Base-by-base conservation (phyloP, 2,329 filamentous ascomycete genomes). In the Fonsecaea erecta region DNA sequence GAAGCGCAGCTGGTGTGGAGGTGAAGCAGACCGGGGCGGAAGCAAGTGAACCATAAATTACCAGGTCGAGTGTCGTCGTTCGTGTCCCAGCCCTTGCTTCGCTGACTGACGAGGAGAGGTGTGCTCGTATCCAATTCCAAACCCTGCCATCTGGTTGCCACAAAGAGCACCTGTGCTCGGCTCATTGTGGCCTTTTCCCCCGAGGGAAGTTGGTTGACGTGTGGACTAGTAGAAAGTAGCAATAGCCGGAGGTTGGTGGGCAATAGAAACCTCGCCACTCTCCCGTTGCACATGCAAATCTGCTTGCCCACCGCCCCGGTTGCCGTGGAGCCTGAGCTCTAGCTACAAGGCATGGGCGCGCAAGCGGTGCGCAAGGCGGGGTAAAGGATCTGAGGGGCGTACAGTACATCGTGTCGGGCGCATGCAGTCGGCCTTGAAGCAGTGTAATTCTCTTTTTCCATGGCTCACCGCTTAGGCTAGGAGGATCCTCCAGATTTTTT, bases 71-170 rank as follows among this genome's bases (percentile, higher is more conserved):
- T 30, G 8, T 30, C 28, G 4, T 34, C 32, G 11, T 34, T 7
- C n/a, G 32, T 52, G 26, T 34, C 56, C 30, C 16, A 32, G 12
- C 16, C 11, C 9, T 46, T 46, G 6, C 6, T 21, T 46, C n/a
- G n/a, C n/a, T 21, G 16, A 6, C 40, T 46, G 12, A 46, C 40
- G 40, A 46, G 40, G 18, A 48, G 21, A 48, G 43, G 43, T 40
- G 18, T 11, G n/a, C 43, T 40, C 37, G 37, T 40, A 18, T n/a
- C n/a, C n/a, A n/a, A n/a, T 18, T 16, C 35, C 28, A 5, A 40
- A 57, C 55, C 55, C 55, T 35, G 55, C 55, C 55, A 48, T 58
- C 24, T 24, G 21, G 37, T n/a, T n/a, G 26, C 14, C 24, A 2
- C 11, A 21, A 30, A n/a, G 16, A 6, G 24, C 24, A 40, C 12